These are phyloP conservation scores for Vaccinium corymbosum DNA, from an alignment of 148 eudicot genomes.

Conservation along the genomic window DNA sequence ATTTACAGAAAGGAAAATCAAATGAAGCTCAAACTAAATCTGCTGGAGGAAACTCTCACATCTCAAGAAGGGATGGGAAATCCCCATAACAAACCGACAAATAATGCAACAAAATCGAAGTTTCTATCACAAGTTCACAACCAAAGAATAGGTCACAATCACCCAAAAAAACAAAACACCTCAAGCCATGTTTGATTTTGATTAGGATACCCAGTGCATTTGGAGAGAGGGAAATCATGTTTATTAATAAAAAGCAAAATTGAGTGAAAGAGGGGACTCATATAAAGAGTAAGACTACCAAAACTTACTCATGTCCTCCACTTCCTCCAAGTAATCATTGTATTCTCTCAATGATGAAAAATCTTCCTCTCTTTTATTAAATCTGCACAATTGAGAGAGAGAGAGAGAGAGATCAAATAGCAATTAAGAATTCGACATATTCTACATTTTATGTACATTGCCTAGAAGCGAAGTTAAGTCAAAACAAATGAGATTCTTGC, in stretches of 20 bases:
- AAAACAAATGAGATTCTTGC: background rate
- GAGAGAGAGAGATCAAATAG: background rate
- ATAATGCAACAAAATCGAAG: background rate
- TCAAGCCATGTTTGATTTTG: background rate
- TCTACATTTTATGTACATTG: background rate
- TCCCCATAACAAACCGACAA: background rate
- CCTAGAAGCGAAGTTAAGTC: background rate
- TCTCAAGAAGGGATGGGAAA: background rate
- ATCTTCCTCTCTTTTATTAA: slow-evolving; percentile 87
- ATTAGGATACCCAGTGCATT: background rate
- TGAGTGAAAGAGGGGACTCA: background rate
- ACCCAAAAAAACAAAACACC: background rate
- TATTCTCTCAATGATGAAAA: slow-evolving; percentile 76
- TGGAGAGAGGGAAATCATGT: background rate
- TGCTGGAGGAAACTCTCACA: background rate
- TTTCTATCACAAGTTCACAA: background rate
- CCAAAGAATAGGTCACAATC: background rate
- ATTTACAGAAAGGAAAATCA: background rate
- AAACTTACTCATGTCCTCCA: slow-evolving; percentile 88
- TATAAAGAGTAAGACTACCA: background rate
- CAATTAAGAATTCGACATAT: background rate
- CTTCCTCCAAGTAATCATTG: slow-evolving; percentile 95
- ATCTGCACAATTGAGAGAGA: slow-evolving; percentile 33
- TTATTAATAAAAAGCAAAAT: background rate
- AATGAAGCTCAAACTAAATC: slow-evolving; percentile 11